Conservation (phyloP, 257 asterid species). For the Solanum neorickii region DNA sequence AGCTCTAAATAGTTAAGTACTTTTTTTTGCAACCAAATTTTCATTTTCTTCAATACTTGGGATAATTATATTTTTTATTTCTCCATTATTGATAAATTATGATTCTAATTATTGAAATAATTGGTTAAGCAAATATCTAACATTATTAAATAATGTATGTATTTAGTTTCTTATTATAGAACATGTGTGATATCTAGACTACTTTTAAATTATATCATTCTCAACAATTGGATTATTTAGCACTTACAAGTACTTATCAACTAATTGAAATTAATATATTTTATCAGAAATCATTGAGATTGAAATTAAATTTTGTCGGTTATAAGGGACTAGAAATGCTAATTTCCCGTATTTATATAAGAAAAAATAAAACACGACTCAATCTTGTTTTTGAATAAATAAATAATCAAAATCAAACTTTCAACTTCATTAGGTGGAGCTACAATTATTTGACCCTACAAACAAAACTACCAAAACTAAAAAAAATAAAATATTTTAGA, state of each 20-base stretch:
- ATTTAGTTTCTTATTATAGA: neutral
- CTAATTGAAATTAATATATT: neutral
- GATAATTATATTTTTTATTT: neutral
- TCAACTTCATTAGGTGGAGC: neutral
- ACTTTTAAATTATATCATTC: neutral
- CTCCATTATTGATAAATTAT: neutral
- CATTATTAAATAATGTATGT: neutral
- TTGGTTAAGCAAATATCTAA: neutral
- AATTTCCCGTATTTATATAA: neutral
- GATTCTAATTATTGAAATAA: neutral
- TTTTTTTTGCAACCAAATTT: neutral
- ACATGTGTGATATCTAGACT: neutral
- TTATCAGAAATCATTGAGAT: neutral
- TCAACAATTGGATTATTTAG: neutral
- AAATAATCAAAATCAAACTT: neutral
- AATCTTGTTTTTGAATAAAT: neutral
- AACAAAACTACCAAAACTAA: neutral
- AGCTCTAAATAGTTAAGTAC: neutral
- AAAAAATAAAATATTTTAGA: neutral
- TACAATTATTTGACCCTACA: neutral
- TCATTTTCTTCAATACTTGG: neutral
- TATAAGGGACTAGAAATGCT: neutral
- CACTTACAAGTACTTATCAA: neutral
- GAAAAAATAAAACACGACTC: neutral
- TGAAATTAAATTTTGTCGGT: neutral